Evolutionary conservation across 2,329 filamentous ascomycete genomes (phyloP).

Genomic region (Pestalotiopsis fici): DNA sequence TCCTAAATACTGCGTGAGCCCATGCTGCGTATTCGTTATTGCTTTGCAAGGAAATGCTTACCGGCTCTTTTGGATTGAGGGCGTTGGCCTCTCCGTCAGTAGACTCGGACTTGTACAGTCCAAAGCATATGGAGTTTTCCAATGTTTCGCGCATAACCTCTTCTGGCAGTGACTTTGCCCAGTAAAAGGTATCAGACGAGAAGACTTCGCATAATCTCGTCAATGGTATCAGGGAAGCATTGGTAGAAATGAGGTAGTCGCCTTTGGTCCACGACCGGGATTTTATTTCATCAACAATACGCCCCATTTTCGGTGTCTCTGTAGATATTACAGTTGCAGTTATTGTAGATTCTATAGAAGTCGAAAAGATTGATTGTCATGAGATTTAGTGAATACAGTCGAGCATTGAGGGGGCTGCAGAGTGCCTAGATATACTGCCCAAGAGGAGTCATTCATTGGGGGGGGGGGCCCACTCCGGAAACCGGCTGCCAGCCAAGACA

Average conservation of each 20-base stretch:
- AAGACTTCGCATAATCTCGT: constrained; percentile 31
- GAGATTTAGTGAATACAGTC: no score
- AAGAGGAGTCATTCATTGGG: background rate
- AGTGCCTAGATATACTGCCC: no score
- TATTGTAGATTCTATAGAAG: no score
- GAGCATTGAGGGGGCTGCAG: no score
- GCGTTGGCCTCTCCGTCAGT: background rate
- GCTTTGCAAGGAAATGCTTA: background rate
- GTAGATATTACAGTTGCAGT: no score
- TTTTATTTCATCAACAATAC: background rate
- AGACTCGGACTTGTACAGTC: constrained; percentile 25
- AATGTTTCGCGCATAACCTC: constrained; percentile 26
- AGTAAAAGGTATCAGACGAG: constrained; percentile 32
- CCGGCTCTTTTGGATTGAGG: background rate
- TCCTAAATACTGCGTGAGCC: background rate
- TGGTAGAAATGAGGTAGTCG: constrained; percentile 34
- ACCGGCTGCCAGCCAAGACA: no score
- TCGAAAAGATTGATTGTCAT: no score
- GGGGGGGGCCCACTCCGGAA: background rate
- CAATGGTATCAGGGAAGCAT: constrained; percentile 30
- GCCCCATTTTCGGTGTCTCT: background rate
- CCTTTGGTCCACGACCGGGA: constrained; percentile 15
- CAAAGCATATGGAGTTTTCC: constrained; percentile 34
- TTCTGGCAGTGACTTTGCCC: constrained; percentile 29
- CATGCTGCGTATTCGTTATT: background rate